Percentiles rank a stretch among this genome's conserved stretches.
Conservation (phyloP, 1,284 basidiomycete genomes). For the Puccinia hordei region DNA sequence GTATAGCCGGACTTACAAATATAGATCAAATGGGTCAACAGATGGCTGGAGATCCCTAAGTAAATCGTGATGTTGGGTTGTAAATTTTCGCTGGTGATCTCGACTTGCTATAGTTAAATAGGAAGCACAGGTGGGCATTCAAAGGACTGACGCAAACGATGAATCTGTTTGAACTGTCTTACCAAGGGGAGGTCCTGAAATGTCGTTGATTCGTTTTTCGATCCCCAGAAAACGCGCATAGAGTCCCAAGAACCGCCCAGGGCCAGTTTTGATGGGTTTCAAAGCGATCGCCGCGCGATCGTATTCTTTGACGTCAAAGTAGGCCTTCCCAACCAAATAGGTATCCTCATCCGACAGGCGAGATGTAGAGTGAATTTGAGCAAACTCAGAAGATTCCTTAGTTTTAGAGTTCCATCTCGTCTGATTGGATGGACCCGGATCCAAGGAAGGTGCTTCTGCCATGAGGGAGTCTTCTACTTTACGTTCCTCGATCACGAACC, state of each 20-base stretch:
- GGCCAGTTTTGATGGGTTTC: conserved; percentile 68
- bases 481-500: conserved; percentile 30
- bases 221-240: conserved; percentile 77
- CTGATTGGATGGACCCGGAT: background rate
- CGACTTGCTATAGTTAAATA: conserved; percentile 67
- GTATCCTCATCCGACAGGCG: conserved; percentile 56
- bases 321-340: conserved; percentile 72
- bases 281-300: conserved; percentile 72
- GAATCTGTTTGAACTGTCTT: background rate
- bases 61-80: conserved; percentile 64
- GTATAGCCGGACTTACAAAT: conserved; percentile 66
- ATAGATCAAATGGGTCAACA: conserved; percentile 78
- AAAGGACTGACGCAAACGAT: background rate
- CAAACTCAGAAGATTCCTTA: background rate
- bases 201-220: conserved; percentile 61
- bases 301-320: conserved; percentile 78
- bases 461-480: conserved; percentile 23
- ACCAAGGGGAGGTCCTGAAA: conserved; percentile 51
- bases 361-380: background rate
- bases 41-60: conserved; percentile 54
- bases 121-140: conserved; percentile 54
- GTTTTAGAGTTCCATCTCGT: background rate
- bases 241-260: conserved; percentile 73
- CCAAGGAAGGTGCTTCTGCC: background rate
- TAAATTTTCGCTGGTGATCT: conserved; percentile 68